phyloP scores from a whole-genome alignment of 331 rosid species.

The Saraca asoca region DNA sequence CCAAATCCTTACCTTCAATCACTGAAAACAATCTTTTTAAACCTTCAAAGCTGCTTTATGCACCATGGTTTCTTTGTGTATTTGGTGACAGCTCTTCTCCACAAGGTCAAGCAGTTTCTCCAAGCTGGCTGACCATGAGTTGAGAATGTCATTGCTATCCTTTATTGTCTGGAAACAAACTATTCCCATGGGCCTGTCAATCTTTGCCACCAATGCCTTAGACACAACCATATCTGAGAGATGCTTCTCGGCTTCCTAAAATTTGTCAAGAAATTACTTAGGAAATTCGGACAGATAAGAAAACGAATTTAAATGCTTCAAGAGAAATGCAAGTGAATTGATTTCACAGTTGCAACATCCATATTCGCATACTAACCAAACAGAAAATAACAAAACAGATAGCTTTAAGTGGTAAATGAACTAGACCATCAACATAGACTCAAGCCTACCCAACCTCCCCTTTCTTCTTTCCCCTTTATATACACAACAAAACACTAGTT shows the following conservation, averaged over 20 bases:
- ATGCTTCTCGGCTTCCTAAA: constrained; percentile 93
- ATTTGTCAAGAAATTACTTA: too few species aligned
- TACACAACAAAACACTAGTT: too few species aligned
- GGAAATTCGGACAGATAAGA: too few species aligned
- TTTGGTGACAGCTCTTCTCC: constrained; percentile 98
- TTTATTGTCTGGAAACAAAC: constrained; percentile 77
- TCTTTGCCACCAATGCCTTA: constrained; percentile 84
- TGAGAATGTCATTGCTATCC: constrained; percentile 89
- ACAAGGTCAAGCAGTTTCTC: constrained; percentile 98
- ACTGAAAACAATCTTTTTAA: constrained; percentile 38
- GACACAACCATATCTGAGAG: constrained; percentile 99
- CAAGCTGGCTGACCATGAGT: constrained; percentile 89
- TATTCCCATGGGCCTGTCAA: constrained; percentile 87
- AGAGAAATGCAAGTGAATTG: not conserved
- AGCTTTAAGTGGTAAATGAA: constrained; percentile 4
- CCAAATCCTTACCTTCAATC: constrained; percentile 30
- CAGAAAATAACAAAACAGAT: constrained; percentile 15
- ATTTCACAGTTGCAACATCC: constrained; percentile 1
- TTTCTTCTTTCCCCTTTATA: too few species aligned
- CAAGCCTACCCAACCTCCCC: constrained; percentile 8
- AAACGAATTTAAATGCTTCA: not conserved
- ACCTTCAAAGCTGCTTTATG: constrained; percentile 82
- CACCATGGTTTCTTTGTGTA: constrained; percentile 99
- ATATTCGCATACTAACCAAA: constrained; percentile 31
- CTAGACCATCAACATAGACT: constrained; percentile 13